Evolutionary conservation across 192 early-diverging fungal genomes (phyloP).

Genomic region (Coemansia interrupta): DNA sequence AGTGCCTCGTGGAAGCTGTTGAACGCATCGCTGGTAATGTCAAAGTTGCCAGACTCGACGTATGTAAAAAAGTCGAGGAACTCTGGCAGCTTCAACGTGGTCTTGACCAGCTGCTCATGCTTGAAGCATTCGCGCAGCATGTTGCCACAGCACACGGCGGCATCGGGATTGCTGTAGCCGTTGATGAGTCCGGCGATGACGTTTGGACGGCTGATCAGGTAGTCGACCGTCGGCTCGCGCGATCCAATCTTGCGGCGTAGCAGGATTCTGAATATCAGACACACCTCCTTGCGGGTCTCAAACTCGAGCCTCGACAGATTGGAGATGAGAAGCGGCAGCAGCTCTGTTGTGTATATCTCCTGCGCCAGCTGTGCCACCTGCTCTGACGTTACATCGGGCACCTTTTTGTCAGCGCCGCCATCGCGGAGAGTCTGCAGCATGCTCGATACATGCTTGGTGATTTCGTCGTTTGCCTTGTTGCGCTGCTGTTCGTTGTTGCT

Average conservation of each 20-base stretch:
- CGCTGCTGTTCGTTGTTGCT: constrained; percentile 56
- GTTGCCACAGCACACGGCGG: constrained; percentile 96
- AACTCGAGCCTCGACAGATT: constrained; percentile 94
- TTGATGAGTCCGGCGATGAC: constrained; percentile 78
- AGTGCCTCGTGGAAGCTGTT: constrained; percentile 96
- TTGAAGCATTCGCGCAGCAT: constrained; percentile 95
- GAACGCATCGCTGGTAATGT: constrained; percentile 97
- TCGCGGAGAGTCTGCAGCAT: constrained; percentile 95
- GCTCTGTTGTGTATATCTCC: constrained; percentile 90
- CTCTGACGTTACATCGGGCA: constrained; percentile 64
- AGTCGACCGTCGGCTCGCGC: constrained; percentile 94
- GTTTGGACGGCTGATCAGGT: constrained; percentile 79
- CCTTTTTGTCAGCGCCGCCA: constrained; percentile 74
- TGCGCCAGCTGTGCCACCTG: constrained; percentile 90
- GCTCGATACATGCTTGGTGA: constrained; percentile 86
- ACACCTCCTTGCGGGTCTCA: constrained; percentile 89
- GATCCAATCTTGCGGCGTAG: constrained; percentile 91
- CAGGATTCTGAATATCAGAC: constrained; percentile 96
- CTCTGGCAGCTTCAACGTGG: constrained; percentile 75
- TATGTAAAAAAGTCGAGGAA: constrained; percentile 96
- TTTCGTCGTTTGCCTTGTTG: constrained; percentile 90
- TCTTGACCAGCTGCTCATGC: constrained; percentile 85
- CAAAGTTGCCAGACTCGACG: constrained; percentile 96
- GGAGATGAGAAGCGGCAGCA: constrained; percentile 81
- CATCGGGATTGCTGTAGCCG: constrained; percentile 95